Base-by-base conservation (phyloP, 371 early-diverging fungal genomes). In the Batkoa obscura region DNA sequence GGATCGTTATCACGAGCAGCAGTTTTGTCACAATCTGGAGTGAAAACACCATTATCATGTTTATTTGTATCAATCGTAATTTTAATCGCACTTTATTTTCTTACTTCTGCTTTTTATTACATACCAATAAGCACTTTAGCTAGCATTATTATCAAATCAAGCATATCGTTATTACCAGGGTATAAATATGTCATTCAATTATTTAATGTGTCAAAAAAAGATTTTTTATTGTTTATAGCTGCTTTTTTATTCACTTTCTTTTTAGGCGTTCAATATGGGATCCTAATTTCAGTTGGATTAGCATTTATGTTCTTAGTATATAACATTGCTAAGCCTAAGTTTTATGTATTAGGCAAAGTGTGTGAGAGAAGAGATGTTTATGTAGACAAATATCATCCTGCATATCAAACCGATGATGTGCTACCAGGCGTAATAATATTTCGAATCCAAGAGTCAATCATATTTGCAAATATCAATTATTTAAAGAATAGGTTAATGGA, bases 1-100 rank as follows among this genome's bases (percentile, higher is more conserved):
- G 90, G 90, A 10, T 84, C 89, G 3, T 88, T 92, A 61, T 84
- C 86, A 13, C 76, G 90, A 55, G 80, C 86, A 0, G 86, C 89
- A 34, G 80, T 89, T 62, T 83, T 85, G 65, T 72, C 76, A 56
- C 70, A 75, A 35, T 74, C 80, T 1, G 87, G 88, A 5, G 88
- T 84, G 35, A 73, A 78, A 43, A 83, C 87, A 0, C 88, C 92
- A 0, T 63, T 84, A n/a, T 84, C 86, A 8, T 82, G 84, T 41
- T 64, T 85, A 23, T 73, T 85, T 65, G 81, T 85, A 1, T 83
- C 72, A 1, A 57, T 69, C 32, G 70, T 87, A 12, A 84, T 91
- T 9, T 63, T 88, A 1, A 61, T 86, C 17, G 79, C 87, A 31
- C 68, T 91, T 30, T 86, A 80, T 59, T 68, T 77, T 23, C 66